Percentiles rank a stretch among this genome's conserved stretches.
phyloP scores from a whole-genome alignment of 2,329 filamentous ascomycete species.

The Verticillium isaacii region DNA sequence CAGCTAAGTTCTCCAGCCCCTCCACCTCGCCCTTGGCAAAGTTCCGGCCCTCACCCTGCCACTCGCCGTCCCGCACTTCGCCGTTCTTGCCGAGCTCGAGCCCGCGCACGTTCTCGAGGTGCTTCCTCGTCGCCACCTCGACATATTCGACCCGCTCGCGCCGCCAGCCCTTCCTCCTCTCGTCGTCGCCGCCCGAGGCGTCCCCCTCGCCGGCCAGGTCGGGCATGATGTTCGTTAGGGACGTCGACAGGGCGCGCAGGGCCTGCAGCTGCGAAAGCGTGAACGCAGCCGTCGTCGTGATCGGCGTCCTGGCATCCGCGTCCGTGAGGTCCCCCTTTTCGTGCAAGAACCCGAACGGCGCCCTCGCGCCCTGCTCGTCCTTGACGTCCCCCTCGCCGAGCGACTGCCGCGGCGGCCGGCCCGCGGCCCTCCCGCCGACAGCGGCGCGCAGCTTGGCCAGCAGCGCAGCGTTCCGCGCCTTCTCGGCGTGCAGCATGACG shows the following conservation, averaged over 20 bases:
- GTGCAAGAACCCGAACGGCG: constrained; percentile 53
- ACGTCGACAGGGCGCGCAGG: constrained; percentile 59
- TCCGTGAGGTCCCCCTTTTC: constrained; percentile 45
- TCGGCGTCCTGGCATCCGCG: constrained; percentile 47
- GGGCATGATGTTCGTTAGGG: constrained; percentile 61
- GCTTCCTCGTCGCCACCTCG: constrained; percentile 70
- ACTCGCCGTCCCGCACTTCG: constrained; percentile 60
- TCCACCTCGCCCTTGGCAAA: constrained; percentile 51
- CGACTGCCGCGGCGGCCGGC: constrained; percentile 10
- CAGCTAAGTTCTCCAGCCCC: constrained; percentile 39
- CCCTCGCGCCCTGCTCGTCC: constrained; percentile 15
- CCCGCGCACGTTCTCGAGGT: constrained; percentile 67
- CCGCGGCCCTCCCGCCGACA: constrained; percentile 22
- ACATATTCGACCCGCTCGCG: constrained; percentile 77
- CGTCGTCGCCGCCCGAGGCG: constrained; percentile 16
- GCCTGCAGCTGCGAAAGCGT: constrained; percentile 79
- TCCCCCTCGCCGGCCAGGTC: constrained; percentile 39
- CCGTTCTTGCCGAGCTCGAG: constrained; percentile 59
- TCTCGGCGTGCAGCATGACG: constrained; percentile 63
- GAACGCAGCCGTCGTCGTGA: constrained; percentile 71
- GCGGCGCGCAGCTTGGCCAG: constrained; percentile 56
- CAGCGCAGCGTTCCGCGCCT: constrained; percentile 65
- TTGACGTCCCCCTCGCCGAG: constrained; percentile 12
- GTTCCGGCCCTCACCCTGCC: constrained; percentile 50
- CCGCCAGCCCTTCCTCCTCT: constrained; percentile 50